Conservation (phyloP, 1,139 yeast genomes). For the Fermentozyma sake region DNA sequence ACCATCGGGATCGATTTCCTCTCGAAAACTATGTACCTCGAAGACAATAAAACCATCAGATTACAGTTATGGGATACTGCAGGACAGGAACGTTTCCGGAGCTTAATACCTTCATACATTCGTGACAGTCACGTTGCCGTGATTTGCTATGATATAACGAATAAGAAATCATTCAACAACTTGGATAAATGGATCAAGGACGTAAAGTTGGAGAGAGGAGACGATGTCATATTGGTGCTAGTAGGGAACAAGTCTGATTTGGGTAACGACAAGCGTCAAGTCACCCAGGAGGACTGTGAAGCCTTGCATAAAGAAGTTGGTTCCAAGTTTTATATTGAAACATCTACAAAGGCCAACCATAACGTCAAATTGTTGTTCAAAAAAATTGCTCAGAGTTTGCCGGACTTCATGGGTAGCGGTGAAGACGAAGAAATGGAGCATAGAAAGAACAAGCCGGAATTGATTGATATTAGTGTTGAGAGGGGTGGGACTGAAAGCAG, state of each 20-base stretch:
- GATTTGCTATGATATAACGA: constrained; percentile 89
- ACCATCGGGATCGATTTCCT: constrained; percentile 95
- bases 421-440: constrained; percentile 20
- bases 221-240: constrained; percentile 57
- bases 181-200: constrained; percentile 50
- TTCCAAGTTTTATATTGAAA: constrained; percentile 80
- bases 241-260: constrained; percentile 84
- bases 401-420: constrained; percentile 62
- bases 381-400: constrained; percentile 85
- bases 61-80: constrained; percentile 57
- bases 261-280: constrained; percentile 44
- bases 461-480: constrained; percentile 40
- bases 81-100: constrained; percentile 58
- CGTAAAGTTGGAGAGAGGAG: constrained; percentile 72
- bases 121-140: constrained; percentile 97
- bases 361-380: constrained; percentile 87
- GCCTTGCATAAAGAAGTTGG: constrained; percentile 50
- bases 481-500: constrained; percentile 8
- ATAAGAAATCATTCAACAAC: constrained; percentile 73
- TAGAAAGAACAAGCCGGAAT: constrained; percentile 33
- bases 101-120: constrained; percentile 76
- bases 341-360: constrained; percentile 92
- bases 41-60: constrained; percentile 51
- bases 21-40: constrained; percentile 68
- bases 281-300: constrained; percentile 72